These are phyloP conservation scores for Vigna trinervia DNA, from an alignment of 306 rosid genomes.

Conservation along the genomic window DNA sequence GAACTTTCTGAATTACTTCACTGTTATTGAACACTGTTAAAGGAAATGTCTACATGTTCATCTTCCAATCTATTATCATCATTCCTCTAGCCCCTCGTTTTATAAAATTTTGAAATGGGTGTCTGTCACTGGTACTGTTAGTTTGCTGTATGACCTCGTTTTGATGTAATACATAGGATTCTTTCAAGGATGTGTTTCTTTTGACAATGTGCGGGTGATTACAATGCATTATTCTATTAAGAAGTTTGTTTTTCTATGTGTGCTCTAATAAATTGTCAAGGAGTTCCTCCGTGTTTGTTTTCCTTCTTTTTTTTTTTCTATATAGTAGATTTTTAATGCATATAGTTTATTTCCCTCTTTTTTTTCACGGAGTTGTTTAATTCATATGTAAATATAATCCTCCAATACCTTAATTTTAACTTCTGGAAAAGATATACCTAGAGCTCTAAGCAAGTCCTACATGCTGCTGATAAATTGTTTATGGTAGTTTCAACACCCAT, in stretches of 20 bases:
- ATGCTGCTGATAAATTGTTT: conserved; percentile 30
- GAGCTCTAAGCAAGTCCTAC: conserved; percentile 35
- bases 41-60: conserved; percentile 6
- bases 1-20: conserved; percentile 17
- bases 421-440: conserved; percentile 3
- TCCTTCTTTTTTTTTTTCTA: conserved; percentile 11
- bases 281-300: neutral
- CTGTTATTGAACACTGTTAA: conserved; percentile 30
- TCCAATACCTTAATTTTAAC: conserved; percentile 10
- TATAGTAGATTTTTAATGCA: neutral
- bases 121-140: conserved; percentile 4
- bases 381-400: conserved; percentile 9
- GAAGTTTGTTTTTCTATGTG: conserved; percentile 4
- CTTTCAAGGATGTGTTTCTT: conserved; percentile 34
- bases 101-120: neutral
- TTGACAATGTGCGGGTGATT: conserved; percentile 1
- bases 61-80: neutral
- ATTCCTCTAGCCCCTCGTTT: neutral
- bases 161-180: conserved; percentile 15
- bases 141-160: conserved; percentile 21
- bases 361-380: neutral
- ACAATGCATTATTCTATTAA: conserved; percentile 26
- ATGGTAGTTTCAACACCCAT: conserved; percentile 14
- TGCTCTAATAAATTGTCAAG: conserved; percentile 17
- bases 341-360: neutral